A percentile compares a stretch with the other conserved stretches of the same genome.
phyloP scores from a whole-genome alignment of 495 filamentous ascomycete genomes.

The Aspergillus sclerotioniger region DNA sequence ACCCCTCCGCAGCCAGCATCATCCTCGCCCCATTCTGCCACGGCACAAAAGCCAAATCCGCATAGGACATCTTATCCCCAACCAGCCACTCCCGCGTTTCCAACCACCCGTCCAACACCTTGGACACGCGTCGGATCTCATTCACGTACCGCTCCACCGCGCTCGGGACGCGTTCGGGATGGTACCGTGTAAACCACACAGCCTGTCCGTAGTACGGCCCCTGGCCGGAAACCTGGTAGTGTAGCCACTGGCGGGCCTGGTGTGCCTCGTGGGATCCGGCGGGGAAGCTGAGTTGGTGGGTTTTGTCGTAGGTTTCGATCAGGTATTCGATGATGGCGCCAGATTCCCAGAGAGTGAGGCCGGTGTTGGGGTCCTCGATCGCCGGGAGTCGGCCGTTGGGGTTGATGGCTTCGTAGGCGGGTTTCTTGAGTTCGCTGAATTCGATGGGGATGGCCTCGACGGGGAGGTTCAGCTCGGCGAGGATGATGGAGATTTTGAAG shows the following conservation, averaged over 20 bases:
- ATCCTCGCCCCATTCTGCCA: too few relatives aligned
- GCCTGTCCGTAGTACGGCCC: conserved; percentile 4
- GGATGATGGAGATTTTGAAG: conserved; percentile 69
- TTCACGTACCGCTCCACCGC: too few relatives aligned
- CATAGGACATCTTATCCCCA: too few relatives aligned
- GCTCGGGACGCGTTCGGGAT: too few relatives aligned
- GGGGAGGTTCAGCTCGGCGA: conserved; percentile 72
- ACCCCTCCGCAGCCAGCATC: too few relatives aligned
- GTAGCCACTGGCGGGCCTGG: conserved; percentile 27
- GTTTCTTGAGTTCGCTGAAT: conserved; percentile 64
- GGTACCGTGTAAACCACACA: not conserved
- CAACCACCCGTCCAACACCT: too few relatives aligned
- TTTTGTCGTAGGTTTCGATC: conserved; percentile 32
- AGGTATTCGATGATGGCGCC: conserved; percentile 41
- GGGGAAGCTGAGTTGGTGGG: conserved; percentile 23
- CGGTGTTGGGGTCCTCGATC: conserved; percentile 48
- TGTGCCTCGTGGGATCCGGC: conserved; percentile 26
- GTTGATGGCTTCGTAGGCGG: conserved; percentile 76
- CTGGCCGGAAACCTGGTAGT: conserved; percentile 3
- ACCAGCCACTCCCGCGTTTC: too few relatives aligned
- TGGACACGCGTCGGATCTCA: too few relatives aligned
- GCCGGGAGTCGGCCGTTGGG: conserved; percentile 88
- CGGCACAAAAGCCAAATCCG: too few relatives aligned
- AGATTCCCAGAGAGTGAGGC: conserved; percentile 40
- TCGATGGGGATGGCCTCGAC: conserved; percentile 63